Evolutionary conservation across 2,329 filamentous ascomycete genomes (phyloP), one percentile per base, ranked within the genome.

Genomic region (Claviceps purpurea): DNA sequence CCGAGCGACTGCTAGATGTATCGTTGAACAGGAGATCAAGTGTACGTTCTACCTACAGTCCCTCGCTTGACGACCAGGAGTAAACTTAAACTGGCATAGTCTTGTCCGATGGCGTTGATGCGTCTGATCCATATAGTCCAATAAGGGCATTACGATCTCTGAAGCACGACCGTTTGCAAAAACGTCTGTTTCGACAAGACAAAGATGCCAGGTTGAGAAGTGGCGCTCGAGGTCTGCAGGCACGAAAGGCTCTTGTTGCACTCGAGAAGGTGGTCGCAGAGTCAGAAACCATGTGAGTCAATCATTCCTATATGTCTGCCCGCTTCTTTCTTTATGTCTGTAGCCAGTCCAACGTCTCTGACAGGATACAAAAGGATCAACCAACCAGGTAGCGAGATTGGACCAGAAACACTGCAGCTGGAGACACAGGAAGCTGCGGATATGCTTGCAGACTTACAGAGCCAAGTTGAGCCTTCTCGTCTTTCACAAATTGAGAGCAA

Each of bases 171-270:
- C 73, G 80, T 22, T 70, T 85, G 40, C 74, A 79, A 57, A 75
- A 77, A 59, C 75, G 79, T 6, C 70, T 89, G 3, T 87, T 85
- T 52, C 75, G 82, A 20, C 76, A 82, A 1, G 82, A 87, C 60
- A 87, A 89, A 57, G 82, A 88, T 61, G 87, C 87, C 7, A 74
- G 80, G 43, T 68, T 89, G 42, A 74, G 87, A 50, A 91, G 87
- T 60, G 88, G 89, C 38, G 78, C 85, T 1, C 71, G 88, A 43
- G 89, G 89, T 0, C 70, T 85, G 62, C 77, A 84, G 55, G 87
- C 87, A 0, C 74, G 87, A n/a, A 91, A 93, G 60, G 78, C 82
- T 1, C 67, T 93, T 18, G 79, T 81, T 49, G 76, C 77, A 4
- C 77, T 82, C 30, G 88, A 94, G 61, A 82, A 81, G 56, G 76